phyloP scores from a whole-genome alignment of 2,329 filamentous ascomycete species.

The Botrytis galanthina region DNA sequence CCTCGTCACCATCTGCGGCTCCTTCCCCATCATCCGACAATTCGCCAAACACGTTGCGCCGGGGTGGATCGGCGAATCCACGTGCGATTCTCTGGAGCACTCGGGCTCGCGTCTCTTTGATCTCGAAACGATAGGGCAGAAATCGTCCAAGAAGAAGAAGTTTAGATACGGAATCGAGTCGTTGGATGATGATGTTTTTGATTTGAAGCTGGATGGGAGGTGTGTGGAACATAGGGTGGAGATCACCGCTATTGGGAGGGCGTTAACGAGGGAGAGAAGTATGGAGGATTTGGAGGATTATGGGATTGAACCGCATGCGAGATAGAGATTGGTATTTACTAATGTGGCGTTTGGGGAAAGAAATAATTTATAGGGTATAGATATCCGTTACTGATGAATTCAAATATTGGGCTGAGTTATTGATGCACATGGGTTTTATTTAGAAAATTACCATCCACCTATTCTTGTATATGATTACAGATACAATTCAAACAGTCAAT shows the following conservation, averaged over 20 bases:
- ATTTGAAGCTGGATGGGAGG: slow-evolving; percentile 2
- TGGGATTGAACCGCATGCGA: neutral
- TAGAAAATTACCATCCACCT: neutral
- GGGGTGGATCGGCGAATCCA: neutral
- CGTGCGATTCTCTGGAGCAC: neutral
- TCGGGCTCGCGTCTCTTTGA: neutral
- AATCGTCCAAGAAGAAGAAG: slow-evolving; percentile 6
- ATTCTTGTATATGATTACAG: neutral
- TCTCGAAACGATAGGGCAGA: slow-evolving; percentile 16
- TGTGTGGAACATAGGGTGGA: neutral
- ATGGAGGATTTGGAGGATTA: neutral
- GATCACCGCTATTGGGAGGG: neutral
- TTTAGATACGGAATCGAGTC: neutral
- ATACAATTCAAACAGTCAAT: neutral
- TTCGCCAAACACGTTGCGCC: slow-evolving; percentile 13
- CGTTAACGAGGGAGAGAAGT: neutral
- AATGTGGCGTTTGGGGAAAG: neutral
- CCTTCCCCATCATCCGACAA: slow-evolving; percentile 14
- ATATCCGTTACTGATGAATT: no score
- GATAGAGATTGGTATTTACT: neutral
- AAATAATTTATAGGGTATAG: neutral
- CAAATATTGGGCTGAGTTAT: no score
- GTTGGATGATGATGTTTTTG: neutral
- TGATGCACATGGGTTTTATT: neutral
- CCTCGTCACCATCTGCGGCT: slow-evolving; percentile 18